Evolutionary conservation across 2,329 filamentous ascomycete species (phyloP), one percentile per base, ranked within the genome.

Genomic region (Fusarium fujikuroi): DNA sequence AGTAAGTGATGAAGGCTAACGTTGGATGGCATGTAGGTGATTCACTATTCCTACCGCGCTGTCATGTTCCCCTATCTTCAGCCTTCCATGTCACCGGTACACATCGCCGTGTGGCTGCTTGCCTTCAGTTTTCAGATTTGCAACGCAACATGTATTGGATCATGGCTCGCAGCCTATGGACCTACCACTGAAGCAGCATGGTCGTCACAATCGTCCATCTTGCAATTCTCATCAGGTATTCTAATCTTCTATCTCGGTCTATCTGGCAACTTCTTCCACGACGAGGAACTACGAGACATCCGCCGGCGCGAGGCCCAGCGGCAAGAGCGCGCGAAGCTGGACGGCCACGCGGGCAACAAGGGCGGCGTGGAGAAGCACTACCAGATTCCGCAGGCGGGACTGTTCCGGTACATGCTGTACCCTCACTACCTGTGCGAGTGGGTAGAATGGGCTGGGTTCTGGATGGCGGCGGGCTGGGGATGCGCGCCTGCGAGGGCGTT

Each of bases 351-450:
- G 3, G 30, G 40, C 28, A 58, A 18, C 12, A 10, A 16, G 19
- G 44, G 44, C 15, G 68, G 73, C 18, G 81, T 83, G 49, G 88
- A 93, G 50, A 97, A 96, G 84, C 89, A 97, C 69, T 98, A 98
- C 81, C 90, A 93, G 84, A 89, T 99, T 59, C 96, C 96, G 1
- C 86, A 93, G 78, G 92, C 92, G 57, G 95, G 95, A 2, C 83
- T 97, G 56, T 99, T 98, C 83, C 87, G 88, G 74, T 92, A 91
- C 77, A 89, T 97, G 79, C 87, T 98, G 66, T 97, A 92, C 81
- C 95, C 96, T 74, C 96, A 99, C 81, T 99, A 98, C 81, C 86
- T 97, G n/a, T 93, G 92, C 79, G 96, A 99, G 84, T 99, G 96
- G 96, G 81, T 97, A 60, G 96, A 99, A 86, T 99, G 96, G 96